Evolutionary conservation across 495 filamentous ascomycete species (phyloP).

Genomic region (Podospora didyma): DNA sequence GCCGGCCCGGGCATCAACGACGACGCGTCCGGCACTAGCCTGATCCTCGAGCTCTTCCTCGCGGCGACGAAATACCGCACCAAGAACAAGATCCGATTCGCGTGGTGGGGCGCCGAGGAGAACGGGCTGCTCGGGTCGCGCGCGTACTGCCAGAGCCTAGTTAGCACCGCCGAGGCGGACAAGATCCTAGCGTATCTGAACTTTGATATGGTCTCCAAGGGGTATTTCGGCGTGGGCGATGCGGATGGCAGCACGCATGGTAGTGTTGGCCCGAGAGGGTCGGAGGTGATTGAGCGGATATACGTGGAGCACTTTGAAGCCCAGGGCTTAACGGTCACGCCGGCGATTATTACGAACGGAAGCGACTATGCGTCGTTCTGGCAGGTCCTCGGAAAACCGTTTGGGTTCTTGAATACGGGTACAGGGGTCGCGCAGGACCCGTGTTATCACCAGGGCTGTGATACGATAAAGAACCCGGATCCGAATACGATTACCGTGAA

Average conservation of each 20-base stretch:
- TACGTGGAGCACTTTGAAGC: slow-evolving; percentile 30
- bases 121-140: slow-evolving; percentile 38
- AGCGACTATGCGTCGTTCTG: slow-evolving; percentile 44
- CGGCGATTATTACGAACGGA: slow-evolving; percentile 34
- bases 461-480: slow-evolving; percentile 37
- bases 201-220: slow-evolving; percentile 40
- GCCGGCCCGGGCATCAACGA: slow-evolving; percentile 38
- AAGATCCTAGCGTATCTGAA: slow-evolving; percentile 43
- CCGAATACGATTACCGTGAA: slow-evolving; percentile 36
- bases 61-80: slow-evolving; percentile 26
- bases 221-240: slow-evolving; percentile 41
- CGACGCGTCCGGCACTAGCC: slow-evolving; percentile 31
- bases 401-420: slow-evolving; percentile 40
- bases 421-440: slow-evolving; percentile 37
- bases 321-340: slow-evolving; percentile 28
- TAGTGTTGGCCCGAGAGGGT: slow-evolving; percentile 29
- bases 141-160: slow-evolving; percentile 34
- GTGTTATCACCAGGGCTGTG: slow-evolving; percentile 44
- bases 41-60: slow-evolving; percentile 36
- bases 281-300: slow-evolving; percentile 35
- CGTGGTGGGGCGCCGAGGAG: slow-evolving; percentile 46
- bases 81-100: slow-evolving; percentile 40
- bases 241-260: slow-evolving; percentile 34
- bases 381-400: slow-evolving; percentile 43
- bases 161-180: slow-evolving; percentile 27